Base-by-base conservation (phyloP, 352 stramenopile genomes). In the Pythium folliculosum region DNA sequence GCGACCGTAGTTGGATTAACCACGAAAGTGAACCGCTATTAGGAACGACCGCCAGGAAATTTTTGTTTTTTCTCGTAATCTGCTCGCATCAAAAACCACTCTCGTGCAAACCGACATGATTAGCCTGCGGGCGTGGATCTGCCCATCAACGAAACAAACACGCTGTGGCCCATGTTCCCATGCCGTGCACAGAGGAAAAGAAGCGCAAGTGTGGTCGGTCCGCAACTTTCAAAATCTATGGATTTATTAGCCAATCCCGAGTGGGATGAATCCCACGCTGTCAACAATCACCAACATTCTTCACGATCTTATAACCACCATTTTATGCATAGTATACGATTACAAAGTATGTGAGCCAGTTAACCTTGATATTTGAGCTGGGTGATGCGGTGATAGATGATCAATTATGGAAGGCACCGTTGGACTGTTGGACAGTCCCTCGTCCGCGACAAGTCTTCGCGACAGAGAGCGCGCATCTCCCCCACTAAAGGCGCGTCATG, bases 371-470 rank as follows among this genome's bases (percentile, higher is more conserved):
- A n/a, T n/a, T n/a, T n/a, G n/a, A 30, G 8, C 4, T 14, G 13
- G 57, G 44, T 25, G 44, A 55, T 63, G 57, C 10, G 37, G 47
- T 63, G 62, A 61, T 69, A 53, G 62, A 58, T 69, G 62, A 69
- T 69, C 30, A 19, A 40, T 5, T 63, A 57, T 63, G 9, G 21
- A 44, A 69, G 62, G 62, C 22, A 63, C 27, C 62, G 62, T 69
- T 63, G 62, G 62, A 69, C 62, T 63, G 40, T 45, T 45, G 30
- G 22, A 58, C 38, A 47, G 53, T 38, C 50, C n/a, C 19, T 61
- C 27, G 16, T 55, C 19, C 53, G 62, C 62, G 61, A 69, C 62
- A 69, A 43, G 50, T 57, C 61, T 27, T 52, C 22, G 38, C 35
- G 5, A 30, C n/a, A 59, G 22, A 59, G 37, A 52, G 60, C 49